Conservation (phyloP, 106 monocot genomes). For the Narthecium ossifragum region DNA sequence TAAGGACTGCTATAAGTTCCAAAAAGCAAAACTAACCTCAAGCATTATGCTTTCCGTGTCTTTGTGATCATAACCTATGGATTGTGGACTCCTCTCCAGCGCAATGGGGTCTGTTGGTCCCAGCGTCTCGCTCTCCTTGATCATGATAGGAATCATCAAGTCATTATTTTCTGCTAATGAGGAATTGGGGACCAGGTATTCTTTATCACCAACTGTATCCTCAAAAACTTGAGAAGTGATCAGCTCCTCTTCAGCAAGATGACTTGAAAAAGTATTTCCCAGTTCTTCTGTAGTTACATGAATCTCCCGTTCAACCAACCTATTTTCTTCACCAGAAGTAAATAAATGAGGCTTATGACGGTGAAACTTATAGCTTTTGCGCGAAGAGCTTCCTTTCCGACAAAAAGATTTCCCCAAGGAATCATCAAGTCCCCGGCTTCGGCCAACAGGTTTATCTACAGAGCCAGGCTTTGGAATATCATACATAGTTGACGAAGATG, state of each 20-base stretch:
- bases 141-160: background rate
- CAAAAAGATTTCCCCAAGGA: constrained; percentile 12
- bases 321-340: constrained; percentile 20
- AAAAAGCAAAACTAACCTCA: constrained; percentile 32
- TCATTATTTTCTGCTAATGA: background rate
- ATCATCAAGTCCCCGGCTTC: constrained; percentile 18
- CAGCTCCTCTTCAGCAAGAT: constrained; percentile 11
- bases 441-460: constrained; percentile 14
- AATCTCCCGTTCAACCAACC: constrained; percentile 22
- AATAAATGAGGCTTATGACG: background rate
- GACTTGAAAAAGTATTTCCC: background rate
- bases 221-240: constrained; percentile 8
- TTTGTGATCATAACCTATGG: constrained; percentile 1
- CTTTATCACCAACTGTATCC: background rate
- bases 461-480: constrained; percentile 19
- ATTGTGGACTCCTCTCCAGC: constrained; percentile 6
- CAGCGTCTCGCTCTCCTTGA: constrained; percentile 4
- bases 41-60: background rate
- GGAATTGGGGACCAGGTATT: constrained; percentile 1
- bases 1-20: no score
- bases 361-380: constrained; percentile 11
- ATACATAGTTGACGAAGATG: constrained; percentile 23
- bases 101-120: background rate
- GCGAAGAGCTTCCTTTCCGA: background rate
- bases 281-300: constrained; percentile 28